These are phyloP conservation scores for Clarireedia sp. DNA, from an alignment of 2,329 filamentous ascomycete genomes.

Conservation along the genomic window DNA sequence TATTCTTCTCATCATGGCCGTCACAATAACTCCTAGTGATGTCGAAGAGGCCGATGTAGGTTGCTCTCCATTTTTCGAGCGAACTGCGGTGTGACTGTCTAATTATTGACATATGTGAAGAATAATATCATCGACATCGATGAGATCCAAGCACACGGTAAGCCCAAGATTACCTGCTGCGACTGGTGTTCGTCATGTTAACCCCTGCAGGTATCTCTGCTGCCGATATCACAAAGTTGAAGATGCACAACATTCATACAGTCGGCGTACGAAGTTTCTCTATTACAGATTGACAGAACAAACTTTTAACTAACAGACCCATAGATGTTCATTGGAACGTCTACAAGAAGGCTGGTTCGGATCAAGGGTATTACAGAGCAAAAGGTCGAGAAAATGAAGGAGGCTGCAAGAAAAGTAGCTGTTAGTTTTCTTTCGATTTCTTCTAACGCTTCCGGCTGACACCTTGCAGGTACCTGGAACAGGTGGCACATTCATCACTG, in stretches of 20 bases:
- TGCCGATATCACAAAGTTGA: slow-evolving; percentile 58
- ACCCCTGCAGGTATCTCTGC: slow-evolving; percentile 47
- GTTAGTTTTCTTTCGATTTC: slow-evolving; percentile 16
- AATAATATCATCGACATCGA: slow-evolving; percentile 55
- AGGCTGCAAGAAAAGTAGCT: slow-evolving; percentile 44
- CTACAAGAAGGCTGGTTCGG: slow-evolving; percentile 51
- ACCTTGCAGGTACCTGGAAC: slow-evolving; percentile 43
- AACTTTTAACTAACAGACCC: background rate
- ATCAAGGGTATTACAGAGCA: slow-evolving; percentile 64
- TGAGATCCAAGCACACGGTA: slow-evolving; percentile 56
- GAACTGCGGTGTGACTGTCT: background rate
- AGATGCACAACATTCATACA: slow-evolving; percentile 54
- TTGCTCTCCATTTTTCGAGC: background rate
- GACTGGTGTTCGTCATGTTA: slow-evolving; percentile 1
- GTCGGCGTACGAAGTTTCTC: slow-evolving; percentile 42
- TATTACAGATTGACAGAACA: background rate
- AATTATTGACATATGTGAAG: background rate
- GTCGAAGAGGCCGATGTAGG: slow-evolving; percentile 7
- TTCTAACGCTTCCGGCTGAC: slow-evolving; percentile 12
- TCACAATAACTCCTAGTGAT: slow-evolving; percentile 6
- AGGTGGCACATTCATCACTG: slow-evolving; percentile 50
- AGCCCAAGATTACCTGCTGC: background rate
- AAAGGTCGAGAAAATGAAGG: slow-evolving; percentile 65
- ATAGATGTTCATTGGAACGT: slow-evolving; percentile 52
- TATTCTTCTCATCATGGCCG: slow-evolving; percentile 2